These are phyloP conservation scores for Populus trichocarpa DNA, from an alignment of 441 rosid species.

Conservation along the genomic window DNA sequence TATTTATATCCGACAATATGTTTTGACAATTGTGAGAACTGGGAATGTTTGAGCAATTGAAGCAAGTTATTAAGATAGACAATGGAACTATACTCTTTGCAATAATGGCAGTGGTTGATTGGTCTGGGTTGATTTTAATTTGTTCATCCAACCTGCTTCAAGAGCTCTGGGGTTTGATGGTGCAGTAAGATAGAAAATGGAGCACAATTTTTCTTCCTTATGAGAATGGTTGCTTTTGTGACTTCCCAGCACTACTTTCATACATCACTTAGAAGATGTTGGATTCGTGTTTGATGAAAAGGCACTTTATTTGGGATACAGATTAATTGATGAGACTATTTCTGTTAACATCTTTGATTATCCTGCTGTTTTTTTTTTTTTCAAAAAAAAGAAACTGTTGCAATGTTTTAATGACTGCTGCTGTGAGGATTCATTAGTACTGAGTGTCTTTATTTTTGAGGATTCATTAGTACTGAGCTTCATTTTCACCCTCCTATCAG, in stretches of 20 bases:
- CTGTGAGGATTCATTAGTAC: too few relatives aligned
- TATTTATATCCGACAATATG: background rate
- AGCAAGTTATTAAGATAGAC: background rate
- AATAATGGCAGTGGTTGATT: background rate
- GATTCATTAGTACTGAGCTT: conserved; percentile 16
- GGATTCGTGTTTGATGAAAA: background rate
- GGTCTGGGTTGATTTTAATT: background rate
- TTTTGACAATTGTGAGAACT: background rate
- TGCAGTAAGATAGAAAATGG: background rate
- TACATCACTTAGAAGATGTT: background rate
- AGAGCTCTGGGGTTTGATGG: background rate
- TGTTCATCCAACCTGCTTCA: background rate
- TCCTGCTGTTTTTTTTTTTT: background rate
- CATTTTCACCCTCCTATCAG: conserved; percentile 37
- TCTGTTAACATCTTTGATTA: background rate
- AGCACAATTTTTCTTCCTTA: background rate
- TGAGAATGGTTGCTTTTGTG: background rate
- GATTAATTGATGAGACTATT: background rate
- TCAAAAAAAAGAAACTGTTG: background rate
- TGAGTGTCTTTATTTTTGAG: background rate
- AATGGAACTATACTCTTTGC: background rate
- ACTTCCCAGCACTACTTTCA: background rate
- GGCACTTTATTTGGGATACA: background rate
- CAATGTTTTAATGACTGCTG: background rate
- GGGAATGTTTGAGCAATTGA: background rate